Evolutionary conservation across 208 protist species (phyloP).

Genomic region (Acanthamoeba castellanii): DNA sequence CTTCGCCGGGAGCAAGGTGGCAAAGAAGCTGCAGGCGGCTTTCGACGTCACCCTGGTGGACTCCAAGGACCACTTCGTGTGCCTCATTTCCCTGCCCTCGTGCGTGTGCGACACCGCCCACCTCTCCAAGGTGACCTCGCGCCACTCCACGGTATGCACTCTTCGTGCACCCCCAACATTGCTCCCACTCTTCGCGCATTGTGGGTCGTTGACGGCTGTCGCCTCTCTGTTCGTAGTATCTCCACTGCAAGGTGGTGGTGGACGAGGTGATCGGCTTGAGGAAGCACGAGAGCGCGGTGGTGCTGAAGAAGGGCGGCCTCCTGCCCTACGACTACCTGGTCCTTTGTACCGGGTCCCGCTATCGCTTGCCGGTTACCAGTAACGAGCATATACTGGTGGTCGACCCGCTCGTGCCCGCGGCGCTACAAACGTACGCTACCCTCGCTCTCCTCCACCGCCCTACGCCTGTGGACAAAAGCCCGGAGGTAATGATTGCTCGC

Average conservation of each 20-base stretch:
- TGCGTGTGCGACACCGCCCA: slow-evolving; percentile 66
- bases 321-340: slow-evolving; percentile 59
- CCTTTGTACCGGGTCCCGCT: slow-evolving; percentile 23
- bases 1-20: slow-evolving; percentile 80
- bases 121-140: slow-evolving; percentile 5
- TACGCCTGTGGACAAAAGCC: not conserved
- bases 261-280: not conserved
- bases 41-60: slow-evolving; percentile 84
- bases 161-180: not conserved
- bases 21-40: slow-evolving; percentile 76
- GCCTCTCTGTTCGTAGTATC: not conserved
- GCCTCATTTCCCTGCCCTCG: slow-evolving; percentile 69
- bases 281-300: slow-evolving; percentile 20
- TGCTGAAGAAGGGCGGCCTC: slow-evolving; percentile 8
- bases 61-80: slow-evolving; percentile 82
- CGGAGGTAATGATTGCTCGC: not conserved
- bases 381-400: not conserved
- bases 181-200: not conserved
- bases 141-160: not conserved
- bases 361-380: not conserved
- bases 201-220: no score
- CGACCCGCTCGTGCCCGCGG: not conserved
- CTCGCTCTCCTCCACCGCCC: not conserved
- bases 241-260: slow-evolving; percentile 42
- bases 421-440: not conserved